Evolutionary conservation across 305 asterid species (phyloP).

Genomic region (Fraxinus velutina): DNA sequence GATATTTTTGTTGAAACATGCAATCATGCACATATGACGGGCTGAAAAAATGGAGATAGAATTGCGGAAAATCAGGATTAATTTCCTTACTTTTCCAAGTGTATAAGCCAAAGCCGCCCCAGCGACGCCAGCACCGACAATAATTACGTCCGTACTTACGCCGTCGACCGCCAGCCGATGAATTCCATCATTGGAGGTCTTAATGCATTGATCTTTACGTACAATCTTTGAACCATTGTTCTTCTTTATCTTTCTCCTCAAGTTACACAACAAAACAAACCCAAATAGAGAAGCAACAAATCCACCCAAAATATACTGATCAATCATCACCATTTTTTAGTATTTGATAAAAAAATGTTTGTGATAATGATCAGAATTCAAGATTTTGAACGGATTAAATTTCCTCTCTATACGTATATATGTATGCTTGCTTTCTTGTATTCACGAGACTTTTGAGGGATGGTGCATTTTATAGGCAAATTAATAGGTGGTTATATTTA

Average conservation of each 20-base stretch:
- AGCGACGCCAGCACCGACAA: slow-evolving; percentile 12
- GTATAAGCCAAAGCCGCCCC: slow-evolving; percentile 12
- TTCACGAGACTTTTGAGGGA: background rate
- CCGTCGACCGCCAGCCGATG: background rate
- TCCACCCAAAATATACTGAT: slow-evolving; percentile 32
- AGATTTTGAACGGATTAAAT: background rate
- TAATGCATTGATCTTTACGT: background rate
- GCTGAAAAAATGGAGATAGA: background rate
- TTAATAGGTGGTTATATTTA: background rate
- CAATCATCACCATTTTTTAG: slow-evolving; percentile 25
- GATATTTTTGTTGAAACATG: background rate
- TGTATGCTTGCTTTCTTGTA: background rate
- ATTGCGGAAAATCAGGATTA: background rate
- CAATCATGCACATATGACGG: background rate
- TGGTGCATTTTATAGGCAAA: background rate
- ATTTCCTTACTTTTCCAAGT: slow-evolving; percentile 27
- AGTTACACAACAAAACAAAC: slow-evolving; percentile 23
- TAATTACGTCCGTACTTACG: slow-evolving; percentile 16
- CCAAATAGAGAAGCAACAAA: slow-evolving; percentile 30
- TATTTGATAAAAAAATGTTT: background rate
- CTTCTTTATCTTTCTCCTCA: slow-evolving; percentile 22
- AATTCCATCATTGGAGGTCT: background rate
- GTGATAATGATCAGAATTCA: background rate
- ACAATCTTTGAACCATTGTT: background rate
- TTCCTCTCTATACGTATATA: background rate